Base-by-base conservation (phyloP, 148 eudicot genomes). In the Rhododendron molle region DNA sequence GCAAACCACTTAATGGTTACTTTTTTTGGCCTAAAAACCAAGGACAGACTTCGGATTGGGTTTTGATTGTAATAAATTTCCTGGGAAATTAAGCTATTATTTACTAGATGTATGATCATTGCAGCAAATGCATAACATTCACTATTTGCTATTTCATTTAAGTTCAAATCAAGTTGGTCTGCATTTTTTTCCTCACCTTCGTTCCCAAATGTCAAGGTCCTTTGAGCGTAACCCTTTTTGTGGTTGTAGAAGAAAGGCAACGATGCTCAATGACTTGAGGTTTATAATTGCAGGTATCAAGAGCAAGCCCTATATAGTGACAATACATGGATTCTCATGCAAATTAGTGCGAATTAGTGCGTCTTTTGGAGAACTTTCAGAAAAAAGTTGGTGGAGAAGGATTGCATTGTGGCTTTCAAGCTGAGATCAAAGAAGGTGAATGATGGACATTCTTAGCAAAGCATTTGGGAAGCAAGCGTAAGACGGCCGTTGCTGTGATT, bases 221-320 rank as follows among this genome's bases (percentile, higher is more conserved):
- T 79, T 20, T 34, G 50, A 36, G 23, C 83, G 40, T 60, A 20
- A 20, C 32, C 12, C 56, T 60, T 54, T 26, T 13, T 1, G 80
- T 58, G 15, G 82, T 62, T 77, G 74, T 58, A 44, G 43, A 20
- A 52, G 73, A n/a, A 36, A 30, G 3, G 11, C 74, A 65, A 76
- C 15, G 21, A 15, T 10, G 11, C 52, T 20, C 36, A n/a, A 32
- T 47, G 34, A 34, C 30, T 78, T 8, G 44, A 18, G 7, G 7
- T 50, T 76, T 76, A 44, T 81, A 3, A 67, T 60, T 86, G 88
- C 88, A 91, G 93, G 89, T 83, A 58, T 88, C 92, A 67, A 90
- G 89, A 85, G 91, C 92, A 83, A 91, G 93, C 84, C 93, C 93
- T 60, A 89, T 89, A 89, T 91, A 88, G 83, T 58, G 65, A 65